These are phyloP conservation scores for Potentilla sterilis DNA, from an alignment of 306 rosid species.

Conservation along the genomic window DNA sequence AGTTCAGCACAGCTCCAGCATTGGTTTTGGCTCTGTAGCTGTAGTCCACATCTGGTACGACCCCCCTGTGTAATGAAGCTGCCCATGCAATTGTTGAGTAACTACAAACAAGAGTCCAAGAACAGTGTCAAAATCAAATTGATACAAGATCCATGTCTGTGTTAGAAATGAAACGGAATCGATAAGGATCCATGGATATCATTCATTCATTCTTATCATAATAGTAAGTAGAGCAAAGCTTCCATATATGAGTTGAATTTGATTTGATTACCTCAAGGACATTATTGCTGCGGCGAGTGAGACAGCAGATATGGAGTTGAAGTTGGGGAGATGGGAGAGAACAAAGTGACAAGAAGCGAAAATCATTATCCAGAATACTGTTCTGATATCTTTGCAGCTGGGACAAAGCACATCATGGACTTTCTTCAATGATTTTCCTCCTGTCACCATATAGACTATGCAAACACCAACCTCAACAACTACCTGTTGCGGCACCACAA, in stretches of 20 bases:
- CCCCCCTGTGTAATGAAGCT: conserved; percentile 48
- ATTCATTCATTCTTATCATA: not conserved
- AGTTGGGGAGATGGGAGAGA: conserved; percentile 70
- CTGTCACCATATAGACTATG: conserved; percentile 73
- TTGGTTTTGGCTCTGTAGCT: conserved; percentile 23
- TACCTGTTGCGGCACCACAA: conserved; percentile 74
- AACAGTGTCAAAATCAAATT: not conserved
- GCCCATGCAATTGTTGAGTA: conserved; percentile 84
- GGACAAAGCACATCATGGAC: conserved; percentile 51
- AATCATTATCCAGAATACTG: conserved; percentile 54
- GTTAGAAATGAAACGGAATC: not conserved
- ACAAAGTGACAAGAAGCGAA: conserved; percentile 58
- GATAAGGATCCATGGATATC: not conserved
- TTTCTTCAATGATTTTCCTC: conserved; percentile 66
- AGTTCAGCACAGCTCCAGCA: conserved; percentile 37
- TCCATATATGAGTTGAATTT: not conserved
- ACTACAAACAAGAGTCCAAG: conserved; percentile 23
- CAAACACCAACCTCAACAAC: conserved; percentile 66
- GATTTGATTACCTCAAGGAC: conserved; percentile 52
- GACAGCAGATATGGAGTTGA: conserved; percentile 62
- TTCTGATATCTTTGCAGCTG: conserved; percentile 27
- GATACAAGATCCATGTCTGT: not conserved
- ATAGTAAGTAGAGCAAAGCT: not conserved
- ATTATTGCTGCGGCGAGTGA: conserved; percentile 73
- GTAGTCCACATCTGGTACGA: conserved; percentile 38